Base-by-base conservation (phyloP, 805 yeast genomes). In the Groenewaldozyma salmanticensis region DNA sequence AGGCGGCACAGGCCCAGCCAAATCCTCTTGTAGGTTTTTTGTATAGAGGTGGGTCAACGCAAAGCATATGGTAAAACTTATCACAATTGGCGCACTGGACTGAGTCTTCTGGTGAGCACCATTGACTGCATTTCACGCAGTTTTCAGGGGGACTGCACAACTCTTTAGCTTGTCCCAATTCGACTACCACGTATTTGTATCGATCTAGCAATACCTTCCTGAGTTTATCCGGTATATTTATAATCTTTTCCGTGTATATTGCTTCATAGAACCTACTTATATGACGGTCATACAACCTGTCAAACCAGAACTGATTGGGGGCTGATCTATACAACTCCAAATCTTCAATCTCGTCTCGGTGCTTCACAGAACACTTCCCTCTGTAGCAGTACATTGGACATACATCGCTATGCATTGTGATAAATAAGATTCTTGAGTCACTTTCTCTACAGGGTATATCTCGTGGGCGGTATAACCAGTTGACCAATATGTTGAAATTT, bases 391-490 rank as follows among this genome's bases (percentile, higher is more conserved):
- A 63, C 3, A 87, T 54, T 0, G 95, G 94, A 48, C 96, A 85
- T 4, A 75, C 65, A 57, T 84, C 96, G 21, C 83, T 74, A 55
- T 88, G 94, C 77, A 86, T 74, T 0, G 95, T 82, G 0, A 92
- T 92, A 55, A 70, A 86, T 5, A 90, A 61, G 37, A 83, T 59
- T 42, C 98, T 69, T 6, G 95, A 72, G 59, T 87, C 95, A 2
- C 67, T 56, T 1, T 80, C 62, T 21, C 72, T 70, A 42, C 79
- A 74, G 43, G 81, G 76, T 29, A 88, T 80, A 55, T 87, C 96
- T 43, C 88, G 64, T 1, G 95, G 90, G 38, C 98, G 68, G 55
- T 86, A 85, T 60, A 80, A 81, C 96, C 96, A 88, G 61, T 88
- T 88, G 49, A 90, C 78, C 46, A 77, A 78, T 50, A 85, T 75